Conservation (phyloP, 805 yeast genomes). For the Wickerhamiella azyma region DNA sequence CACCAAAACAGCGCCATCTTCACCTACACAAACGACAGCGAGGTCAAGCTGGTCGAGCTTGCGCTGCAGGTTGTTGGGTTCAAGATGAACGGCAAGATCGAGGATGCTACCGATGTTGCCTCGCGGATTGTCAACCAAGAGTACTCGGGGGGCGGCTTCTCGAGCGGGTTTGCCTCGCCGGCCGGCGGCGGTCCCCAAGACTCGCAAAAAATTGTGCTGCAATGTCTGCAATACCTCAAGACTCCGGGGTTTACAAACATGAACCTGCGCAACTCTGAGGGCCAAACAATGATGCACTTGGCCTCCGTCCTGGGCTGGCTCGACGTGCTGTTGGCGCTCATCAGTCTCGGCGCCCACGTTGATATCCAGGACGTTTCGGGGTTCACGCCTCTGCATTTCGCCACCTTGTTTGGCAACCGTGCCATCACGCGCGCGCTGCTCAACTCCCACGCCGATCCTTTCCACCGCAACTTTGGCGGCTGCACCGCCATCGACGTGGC, state of each 20-base stretch:
- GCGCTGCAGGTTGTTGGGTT: constrained; percentile 94
- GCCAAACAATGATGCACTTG: constrained; percentile 79
- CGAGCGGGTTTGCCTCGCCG: constrained; percentile 2
- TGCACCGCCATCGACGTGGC: constrained; percentile 28
- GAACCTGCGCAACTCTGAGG: constrained; percentile 68
- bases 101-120: constrained; percentile 90
- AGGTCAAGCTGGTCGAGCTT: constrained; percentile 82
- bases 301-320: constrained; percentile 65
- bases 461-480: constrained; percentile 19
- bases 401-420: constrained; percentile 61
- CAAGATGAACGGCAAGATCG: constrained; percentile 90
- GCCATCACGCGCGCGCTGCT: constrained; percentile 25
- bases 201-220: constrained; percentile 19
- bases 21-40: constrained; percentile 91
- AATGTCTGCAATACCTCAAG: constrained; percentile 18
- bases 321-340: constrained; percentile 45
- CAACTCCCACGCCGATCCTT: constrained; percentile 21
- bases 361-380: constrained; percentile 71
- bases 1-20: constrained; percentile 35
- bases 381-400: constrained; percentile 76
- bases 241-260: constrained; percentile 43
- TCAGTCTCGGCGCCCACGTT: constrained; percentile 42
- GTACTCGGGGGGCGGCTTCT: constrained; percentile 23
- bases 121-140: constrained; percentile 51
- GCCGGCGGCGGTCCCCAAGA: constrained; percentile 17